Conservation (phyloP, 306 rosid genomes). For the Benincasa hispida region DNA sequence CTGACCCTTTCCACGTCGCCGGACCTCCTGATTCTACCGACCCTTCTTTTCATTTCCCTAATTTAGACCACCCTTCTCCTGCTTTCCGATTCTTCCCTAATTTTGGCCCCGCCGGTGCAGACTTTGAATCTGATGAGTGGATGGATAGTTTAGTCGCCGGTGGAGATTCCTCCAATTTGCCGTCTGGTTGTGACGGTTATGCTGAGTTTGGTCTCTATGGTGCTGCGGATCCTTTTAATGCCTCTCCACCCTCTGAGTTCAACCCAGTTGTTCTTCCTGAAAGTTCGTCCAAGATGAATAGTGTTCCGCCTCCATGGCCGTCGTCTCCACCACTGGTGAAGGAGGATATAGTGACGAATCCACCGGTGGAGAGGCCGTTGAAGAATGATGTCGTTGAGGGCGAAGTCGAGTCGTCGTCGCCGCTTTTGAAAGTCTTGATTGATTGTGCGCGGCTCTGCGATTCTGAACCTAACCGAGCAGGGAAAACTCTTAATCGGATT, state of each 20-base stretch:
- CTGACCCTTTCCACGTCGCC: conserved; percentile 65
- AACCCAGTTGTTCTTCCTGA: conserved; percentile 32
- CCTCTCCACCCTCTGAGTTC: conserved; percentile 47
- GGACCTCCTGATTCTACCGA: conserved; percentile 8
- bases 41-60: conserved; percentile 44
- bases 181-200: conserved; percentile 35
- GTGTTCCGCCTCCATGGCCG: conserved; percentile 23
- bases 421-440: conserved; percentile 43
- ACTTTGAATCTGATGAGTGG: conserved; percentile 94
- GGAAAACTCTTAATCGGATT: conserved; percentile 37
- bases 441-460: conserved; percentile 49
- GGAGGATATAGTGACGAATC: conserved; percentile 15
- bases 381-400: conserved; percentile 5
- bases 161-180: conserved; percentile 47
- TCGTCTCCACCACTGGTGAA: conserved; percentile 12
- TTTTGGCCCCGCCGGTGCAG: conserved; percentile 30
- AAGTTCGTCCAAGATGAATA: background rate
- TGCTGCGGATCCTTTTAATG: conserved; percentile 28
- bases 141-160: conserved; percentile 70
- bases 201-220: conserved; percentile 36
- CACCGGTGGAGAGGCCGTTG: conserved; percentile 1
- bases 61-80: conserved; percentile 38
- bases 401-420: conserved; percentile 41
- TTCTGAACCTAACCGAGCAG: conserved; percentile 46
- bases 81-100: conserved; percentile 52